Conservation (phyloP, 2,329 filamentous ascomycete species). For the Penicillium sp. region DNA sequence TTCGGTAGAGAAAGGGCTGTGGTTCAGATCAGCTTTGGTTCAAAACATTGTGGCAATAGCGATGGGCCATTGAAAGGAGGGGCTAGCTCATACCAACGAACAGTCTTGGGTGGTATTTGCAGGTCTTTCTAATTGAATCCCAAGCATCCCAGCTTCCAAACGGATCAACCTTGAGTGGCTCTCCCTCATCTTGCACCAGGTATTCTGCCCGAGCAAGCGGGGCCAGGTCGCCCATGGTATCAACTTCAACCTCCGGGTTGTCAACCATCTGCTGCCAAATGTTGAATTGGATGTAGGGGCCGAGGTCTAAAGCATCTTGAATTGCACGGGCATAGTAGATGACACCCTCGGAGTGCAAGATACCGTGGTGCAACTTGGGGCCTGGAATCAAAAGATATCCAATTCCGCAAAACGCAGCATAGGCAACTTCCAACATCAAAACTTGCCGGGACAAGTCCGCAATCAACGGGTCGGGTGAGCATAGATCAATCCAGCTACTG, state of each 20-base stretch:
- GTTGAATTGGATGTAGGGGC: constrained; percentile 74
- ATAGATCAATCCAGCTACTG: constrained; percentile 92
- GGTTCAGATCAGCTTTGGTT: constrained; percentile 17
- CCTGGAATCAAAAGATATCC: constrained; percentile 79
- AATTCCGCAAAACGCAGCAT: constrained; percentile 92
- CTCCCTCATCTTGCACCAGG: constrained; percentile 32
- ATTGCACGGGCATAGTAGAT: constrained; percentile 81
- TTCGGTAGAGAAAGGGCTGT: constrained; percentile 60
- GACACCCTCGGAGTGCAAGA: constrained; percentile 50
- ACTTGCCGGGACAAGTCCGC: constrained; percentile 86
- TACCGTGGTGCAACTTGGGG: constrained; percentile 64
- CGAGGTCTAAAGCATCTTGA: constrained; percentile 73
- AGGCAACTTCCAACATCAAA: constrained; percentile 85
- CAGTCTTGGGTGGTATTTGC: constrained; percentile 78
- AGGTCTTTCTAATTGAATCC: constrained; percentile 81
- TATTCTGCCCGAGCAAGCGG: constrained; percentile 46
- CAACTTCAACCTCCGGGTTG: constrained; percentile 58
- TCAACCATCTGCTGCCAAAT: constrained; percentile 83
- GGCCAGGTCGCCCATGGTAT: constrained; percentile 47
- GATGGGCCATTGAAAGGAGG: neutral
- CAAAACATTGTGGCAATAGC: neutral
- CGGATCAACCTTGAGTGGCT: constrained; percentile 59
- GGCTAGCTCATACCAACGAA: constrained; percentile 69
- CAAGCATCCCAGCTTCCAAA: constrained; percentile 91
- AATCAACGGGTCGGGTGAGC: constrained; percentile 77